Conservation (phyloP, 225 moss, liverwort and hornwort species). For the Bryum argenteum region DNA sequence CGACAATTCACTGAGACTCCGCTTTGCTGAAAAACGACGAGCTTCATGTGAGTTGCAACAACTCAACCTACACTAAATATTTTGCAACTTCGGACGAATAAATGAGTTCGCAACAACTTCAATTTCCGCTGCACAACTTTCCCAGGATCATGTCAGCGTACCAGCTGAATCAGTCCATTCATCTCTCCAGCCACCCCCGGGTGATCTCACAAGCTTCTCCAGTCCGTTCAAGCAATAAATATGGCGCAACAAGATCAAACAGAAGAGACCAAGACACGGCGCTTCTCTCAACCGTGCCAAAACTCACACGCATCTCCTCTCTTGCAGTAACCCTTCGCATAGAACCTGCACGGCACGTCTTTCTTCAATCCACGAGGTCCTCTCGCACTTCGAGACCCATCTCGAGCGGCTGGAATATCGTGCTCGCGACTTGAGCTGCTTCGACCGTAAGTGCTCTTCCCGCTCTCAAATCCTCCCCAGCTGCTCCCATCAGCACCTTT, state of each 20-base stretch:
- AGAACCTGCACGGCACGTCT: conserved; percentile 88
- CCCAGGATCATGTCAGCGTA: background rate
- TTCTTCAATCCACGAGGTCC: conserved; percentile 60
- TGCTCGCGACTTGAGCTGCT: conserved; percentile 62
- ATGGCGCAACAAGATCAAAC: conserved; percentile 26
- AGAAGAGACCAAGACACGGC: background rate
- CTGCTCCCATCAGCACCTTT: conserved; percentile 44
- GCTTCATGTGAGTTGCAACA: background rate
- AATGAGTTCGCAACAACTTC: background rate
- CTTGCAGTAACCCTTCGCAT: conserved; percentile 87
- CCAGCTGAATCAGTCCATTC: background rate
- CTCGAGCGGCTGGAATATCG: conserved; percentile 36
- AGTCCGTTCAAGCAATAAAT: conserved; percentile 20
- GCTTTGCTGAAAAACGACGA: background rate
- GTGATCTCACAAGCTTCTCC: background rate
- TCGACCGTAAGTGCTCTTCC: conserved; percentile 48
- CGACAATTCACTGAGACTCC: background rate
- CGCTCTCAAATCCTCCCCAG: conserved; percentile 52
- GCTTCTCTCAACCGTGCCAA: conserved; percentile 70
- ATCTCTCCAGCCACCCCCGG: background rate
- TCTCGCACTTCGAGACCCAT: conserved; percentile 51
- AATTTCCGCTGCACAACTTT: background rate
- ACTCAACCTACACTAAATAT: too few relatives aligned
- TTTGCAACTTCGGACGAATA: background rate
- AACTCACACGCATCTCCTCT: conserved; percentile 94